Evolutionary conservation across 768 basidiomycete species (phyloP).

Genomic region (Punctularia strigosozonata): DNA sequence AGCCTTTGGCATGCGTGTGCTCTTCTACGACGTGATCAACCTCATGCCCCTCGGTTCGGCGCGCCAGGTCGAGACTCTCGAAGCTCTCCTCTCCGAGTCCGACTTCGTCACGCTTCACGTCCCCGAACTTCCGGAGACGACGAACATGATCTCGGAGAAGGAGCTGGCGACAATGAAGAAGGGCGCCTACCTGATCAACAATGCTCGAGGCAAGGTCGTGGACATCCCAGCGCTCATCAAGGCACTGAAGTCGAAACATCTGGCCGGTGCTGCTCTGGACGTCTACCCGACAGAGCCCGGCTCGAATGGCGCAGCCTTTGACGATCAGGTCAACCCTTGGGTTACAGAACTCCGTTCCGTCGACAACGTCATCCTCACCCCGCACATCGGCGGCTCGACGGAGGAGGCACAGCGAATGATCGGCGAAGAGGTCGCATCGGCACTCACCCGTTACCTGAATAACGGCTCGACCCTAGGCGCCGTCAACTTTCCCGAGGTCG

Average conservation of each 20-base stretch:
- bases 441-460: slow-evolving; percentile 81
- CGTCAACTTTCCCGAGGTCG: slow-evolving; percentile 99
- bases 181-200: slow-evolving; percentile 94
- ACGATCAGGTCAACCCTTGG: slow-evolving; percentile 83
- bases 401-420: slow-evolving; percentile 98
- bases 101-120: slow-evolving; percentile 97
- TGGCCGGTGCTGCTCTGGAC: slow-evolving; percentile 88
- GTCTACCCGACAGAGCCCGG: slow-evolving; percentile 93
- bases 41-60: slow-evolving; percentile 97
- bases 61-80: slow-evolving; percentile 74
- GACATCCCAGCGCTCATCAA: slow-evolving; percentile 86
- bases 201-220: slow-evolving; percentile 90
- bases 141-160: slow-evolving; percentile 74
- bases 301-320: slow-evolving; percentile 82
- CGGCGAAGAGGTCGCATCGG: slow-evolving; percentile 84
- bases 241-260: slow-evolving; percentile 72
- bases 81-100: slow-evolving; percentile 59
- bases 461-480: slow-evolving; percentile 85
- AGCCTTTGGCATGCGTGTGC: slow-evolving; percentile 88
- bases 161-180: slow-evolving; percentile 89
- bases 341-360: slow-evolving; percentile 59
- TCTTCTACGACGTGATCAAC: slow-evolving; percentile 92
- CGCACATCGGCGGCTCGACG: slow-evolving; percentile 97
- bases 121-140: slow-evolving; percentile 92
- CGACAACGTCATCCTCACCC: slow-evolving; percentile 92